phyloP scores from a whole-genome alignment of 768 basidiomycete species.

The Lactarius sp. region DNA sequence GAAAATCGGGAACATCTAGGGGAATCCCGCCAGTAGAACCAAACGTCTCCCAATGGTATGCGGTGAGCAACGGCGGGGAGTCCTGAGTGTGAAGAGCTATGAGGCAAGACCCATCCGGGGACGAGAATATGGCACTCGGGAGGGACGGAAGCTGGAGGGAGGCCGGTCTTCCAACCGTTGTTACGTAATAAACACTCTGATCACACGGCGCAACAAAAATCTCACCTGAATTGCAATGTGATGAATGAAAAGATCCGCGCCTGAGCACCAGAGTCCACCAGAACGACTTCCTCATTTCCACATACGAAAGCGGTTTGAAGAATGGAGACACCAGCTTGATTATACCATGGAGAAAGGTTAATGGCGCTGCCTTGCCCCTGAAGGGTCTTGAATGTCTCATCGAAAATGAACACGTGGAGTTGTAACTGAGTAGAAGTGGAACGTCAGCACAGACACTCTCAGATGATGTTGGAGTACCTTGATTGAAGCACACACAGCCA shows the following conservation, averaged over 20 bases:
- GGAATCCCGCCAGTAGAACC: conserved; percentile 44
- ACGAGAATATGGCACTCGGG: conserved; percentile 39
- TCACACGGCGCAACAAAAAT: background rate
- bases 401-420: conserved; percentile 45
- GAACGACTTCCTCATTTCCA: conserved; percentile 48
- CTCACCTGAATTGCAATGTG: conserved; percentile 50
- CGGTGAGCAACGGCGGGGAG: conserved; percentile 29
- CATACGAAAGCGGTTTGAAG: conserved; percentile 40
- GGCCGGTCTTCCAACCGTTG: conserved; percentile 37
- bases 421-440: conserved; percentile 26
- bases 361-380: conserved; percentile 40
- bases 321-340: conserved; percentile 29
- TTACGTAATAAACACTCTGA: background rate
- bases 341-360: conserved; percentile 44
- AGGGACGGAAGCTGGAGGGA: conserved; percentile 35
- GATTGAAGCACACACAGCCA: conserved; percentile 42
- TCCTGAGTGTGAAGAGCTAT: conserved; percentile 32
- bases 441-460: background rate
- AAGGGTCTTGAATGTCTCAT: conserved; percentile 40
- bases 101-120: conserved; percentile 54
- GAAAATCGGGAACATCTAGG: conserved; percentile 33
- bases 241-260: conserved; percentile 51
- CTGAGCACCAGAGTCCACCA: conserved; percentile 42
- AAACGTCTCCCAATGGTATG: conserved; percentile 55
- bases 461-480: conserved; percentile 33